phyloP scores from a whole-genome alignment of 2,329 filamentous ascomycete species.

The Lanzia echinophila region DNA sequence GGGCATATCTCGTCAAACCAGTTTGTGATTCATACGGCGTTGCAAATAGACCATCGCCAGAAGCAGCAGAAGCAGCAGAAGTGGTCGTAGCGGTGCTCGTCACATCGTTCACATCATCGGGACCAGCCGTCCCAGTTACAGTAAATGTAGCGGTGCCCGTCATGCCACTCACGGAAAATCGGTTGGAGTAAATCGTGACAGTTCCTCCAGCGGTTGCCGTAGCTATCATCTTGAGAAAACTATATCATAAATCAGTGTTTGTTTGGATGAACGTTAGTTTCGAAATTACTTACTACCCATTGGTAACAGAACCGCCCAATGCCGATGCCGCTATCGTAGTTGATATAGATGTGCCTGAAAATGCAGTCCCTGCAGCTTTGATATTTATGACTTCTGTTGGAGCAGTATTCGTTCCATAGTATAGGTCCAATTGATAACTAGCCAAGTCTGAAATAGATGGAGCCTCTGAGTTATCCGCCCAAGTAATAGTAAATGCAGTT shows the following conservation, averaged over 20 bases:
- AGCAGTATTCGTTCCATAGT: slow-evolving; percentile 50
- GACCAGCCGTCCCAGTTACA: slow-evolving; percentile 34
- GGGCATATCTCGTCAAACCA: slow-evolving; percentile 33
- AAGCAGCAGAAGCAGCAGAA: slow-evolving; percentile 2
- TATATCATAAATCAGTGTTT: slow-evolving; percentile 26
- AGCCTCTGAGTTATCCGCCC: slow-evolving; percentile 47
- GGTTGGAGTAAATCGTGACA: slow-evolving; percentile 52
- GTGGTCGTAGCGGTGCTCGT: slow-evolving; percentile 2
- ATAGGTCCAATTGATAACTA: slow-evolving; percentile 52
- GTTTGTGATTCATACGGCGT: slow-evolving; percentile 33
- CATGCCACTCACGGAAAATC: slow-evolving; percentile 61
- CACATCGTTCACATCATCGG: slow-evolving; percentile 22
- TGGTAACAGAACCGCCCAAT: slow-evolving; percentile 22
- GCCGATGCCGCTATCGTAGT: slow-evolving; percentile 23
- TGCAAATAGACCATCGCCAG: slow-evolving; percentile 19
- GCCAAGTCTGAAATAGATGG: slow-evolving; percentile 44
- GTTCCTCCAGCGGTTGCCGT: slow-evolving; percentile 46
- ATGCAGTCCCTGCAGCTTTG: not conserved
- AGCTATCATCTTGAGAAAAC: slow-evolving; percentile 54
- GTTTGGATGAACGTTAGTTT: not conserved
- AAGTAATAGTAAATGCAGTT: slow-evolving; percentile 45
- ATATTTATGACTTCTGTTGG: slow-evolving; percentile 10
- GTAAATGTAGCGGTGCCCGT: slow-evolving; percentile 41
- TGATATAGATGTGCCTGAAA: slow-evolving; percentile 7
- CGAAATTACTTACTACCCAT: slow-evolving; percentile 29